phyloP scores from a whole-genome alignment of 345 rosid species.

The Adansonia digitata region DNA sequence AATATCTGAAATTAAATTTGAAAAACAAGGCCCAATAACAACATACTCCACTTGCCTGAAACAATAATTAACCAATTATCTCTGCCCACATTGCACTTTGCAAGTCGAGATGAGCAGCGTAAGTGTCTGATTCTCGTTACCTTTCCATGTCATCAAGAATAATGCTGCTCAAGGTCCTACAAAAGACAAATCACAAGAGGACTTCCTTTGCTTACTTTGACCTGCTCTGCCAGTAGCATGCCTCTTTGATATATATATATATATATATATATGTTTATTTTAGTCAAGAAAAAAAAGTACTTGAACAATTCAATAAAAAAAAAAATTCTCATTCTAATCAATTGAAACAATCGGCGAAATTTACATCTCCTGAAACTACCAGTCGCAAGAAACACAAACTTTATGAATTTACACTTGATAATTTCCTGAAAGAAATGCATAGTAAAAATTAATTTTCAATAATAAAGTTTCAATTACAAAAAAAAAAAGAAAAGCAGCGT shows the following conservation, averaged over 20 bases:
- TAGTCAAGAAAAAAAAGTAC: background rate
- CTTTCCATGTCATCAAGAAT: slow-evolving; percentile 97
- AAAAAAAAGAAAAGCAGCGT: no score
- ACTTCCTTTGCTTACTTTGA: slow-evolving; percentile 95
- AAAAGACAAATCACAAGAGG: slow-evolving; percentile 91
- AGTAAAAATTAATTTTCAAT: background rate
- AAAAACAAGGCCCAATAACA: slow-evolving; percentile 95
- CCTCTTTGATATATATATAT: slow-evolving; percentile 90
- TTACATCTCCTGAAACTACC: background rate
- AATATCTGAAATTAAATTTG: slow-evolving; percentile 87
- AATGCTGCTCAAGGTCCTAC: slow-evolving; percentile 94
- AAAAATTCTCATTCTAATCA: background rate
- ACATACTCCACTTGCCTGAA: slow-evolving; percentile 88
- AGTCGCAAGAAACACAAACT: background rate
- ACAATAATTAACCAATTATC: slow-evolving; percentile 17
- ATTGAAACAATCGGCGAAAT: background rate
- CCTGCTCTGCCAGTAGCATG: slow-evolving; percentile 89
- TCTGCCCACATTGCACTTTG: background rate
- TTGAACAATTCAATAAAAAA: background rate
- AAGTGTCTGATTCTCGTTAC: slow-evolving; percentile 28
- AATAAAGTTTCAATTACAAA: background rate
- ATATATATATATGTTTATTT: no score
- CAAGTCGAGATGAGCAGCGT: background rate
- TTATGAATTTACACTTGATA: background rate
- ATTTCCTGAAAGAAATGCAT: background rate